phyloP scores from a whole-genome alignment of 1,284 basidiomycete genomes.

The Salmacisia buchloeana region DNA sequence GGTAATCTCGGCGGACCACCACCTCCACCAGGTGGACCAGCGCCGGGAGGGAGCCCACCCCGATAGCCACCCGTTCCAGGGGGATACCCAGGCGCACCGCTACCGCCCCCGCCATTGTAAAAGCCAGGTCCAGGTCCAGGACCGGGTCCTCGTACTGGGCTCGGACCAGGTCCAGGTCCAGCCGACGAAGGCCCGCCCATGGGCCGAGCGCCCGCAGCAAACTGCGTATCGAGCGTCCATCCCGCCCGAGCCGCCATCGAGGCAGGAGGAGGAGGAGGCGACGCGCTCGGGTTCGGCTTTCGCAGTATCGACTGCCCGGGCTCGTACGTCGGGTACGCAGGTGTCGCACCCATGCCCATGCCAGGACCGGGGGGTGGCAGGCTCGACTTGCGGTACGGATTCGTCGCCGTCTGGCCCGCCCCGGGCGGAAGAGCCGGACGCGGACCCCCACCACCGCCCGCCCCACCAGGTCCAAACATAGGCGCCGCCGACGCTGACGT shows the following conservation, averaged over 20 bases:
- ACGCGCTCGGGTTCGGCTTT: neutral
- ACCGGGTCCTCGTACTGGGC: no score
- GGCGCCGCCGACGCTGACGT: no score
- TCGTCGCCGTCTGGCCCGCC: slow-evolving; percentile 50
- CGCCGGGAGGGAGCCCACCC: no score
- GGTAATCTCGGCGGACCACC: no score
- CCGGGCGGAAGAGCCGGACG: slow-evolving; percentile 48
- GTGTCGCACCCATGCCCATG: neutral
- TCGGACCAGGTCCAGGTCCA: neutral
- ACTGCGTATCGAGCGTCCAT: neutral
- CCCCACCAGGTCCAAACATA: no score
- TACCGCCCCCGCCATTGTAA: no score
- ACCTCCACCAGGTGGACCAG: no score
- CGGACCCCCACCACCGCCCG: slow-evolving; percentile 13
- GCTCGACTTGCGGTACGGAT: slow-evolving; percentile 45
- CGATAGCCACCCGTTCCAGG: no score
- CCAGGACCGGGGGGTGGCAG: neutral
- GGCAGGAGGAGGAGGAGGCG: neutral
- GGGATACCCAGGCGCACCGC: no score
- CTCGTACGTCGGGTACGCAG: slow-evolving; percentile 3
- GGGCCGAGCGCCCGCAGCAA: neutral
- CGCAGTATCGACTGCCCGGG: neutral
- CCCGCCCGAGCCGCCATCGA: neutral
- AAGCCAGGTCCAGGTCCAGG: no score
- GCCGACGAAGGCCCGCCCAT: neutral